Evolutionary conservation across 352 stramenopile species (phyloP).

Genomic region (Phytophthora pini): DNA sequence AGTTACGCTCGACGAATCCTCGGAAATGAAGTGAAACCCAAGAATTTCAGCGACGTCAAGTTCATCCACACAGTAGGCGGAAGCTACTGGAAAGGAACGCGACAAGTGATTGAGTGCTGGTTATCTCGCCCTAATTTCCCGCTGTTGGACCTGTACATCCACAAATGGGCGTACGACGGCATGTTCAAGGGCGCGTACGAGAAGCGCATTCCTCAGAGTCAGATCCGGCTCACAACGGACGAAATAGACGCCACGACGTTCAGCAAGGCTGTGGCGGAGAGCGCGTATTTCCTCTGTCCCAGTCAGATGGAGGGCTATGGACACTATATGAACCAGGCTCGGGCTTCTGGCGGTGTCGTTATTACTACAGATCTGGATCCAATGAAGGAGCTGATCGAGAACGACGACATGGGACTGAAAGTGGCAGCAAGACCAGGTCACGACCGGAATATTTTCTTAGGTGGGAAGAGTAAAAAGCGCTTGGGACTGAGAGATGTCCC

Average conservation of each 20-base stretch:
- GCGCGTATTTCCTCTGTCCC: conserved; percentile 63
- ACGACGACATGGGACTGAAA: conserved; percentile 46
- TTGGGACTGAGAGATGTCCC: conserved; percentile 37
- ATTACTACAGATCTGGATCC: conserved; percentile 57
- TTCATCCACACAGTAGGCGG: conserved; percentile 49
- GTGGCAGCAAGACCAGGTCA: conserved; percentile 11
- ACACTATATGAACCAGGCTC: conserved; percentile 76
- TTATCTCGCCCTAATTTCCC: conserved; percentile 53
- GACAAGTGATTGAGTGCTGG: conserved; percentile 66
- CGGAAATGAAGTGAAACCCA: conserved; percentile 30
- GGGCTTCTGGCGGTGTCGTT: conserved; percentile 55
- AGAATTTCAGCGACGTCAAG: conserved; percentile 46
- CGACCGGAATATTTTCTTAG: conserved; percentile 52
- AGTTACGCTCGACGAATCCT: conserved; percentile 39
- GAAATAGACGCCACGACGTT: conserved; percentile 44
- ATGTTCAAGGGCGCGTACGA: conserved; percentile 43
- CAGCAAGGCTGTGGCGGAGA: conserved; percentile 48
- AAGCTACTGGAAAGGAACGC: conserved; percentile 60
- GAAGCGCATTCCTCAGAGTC: conserved; percentile 38
- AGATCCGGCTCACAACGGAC: conserved; percentile 41
- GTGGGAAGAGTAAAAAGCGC: conserved; percentile 39
- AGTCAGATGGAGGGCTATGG: conserved; percentile 70
- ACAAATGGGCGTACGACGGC: conserved; percentile 45
- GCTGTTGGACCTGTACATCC: conserved; percentile 56
- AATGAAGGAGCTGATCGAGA: conserved; percentile 65